Evolutionary conservation across 2,329 filamentous ascomycete species (phyloP), one percentile per base, ranked within the genome.

Genomic region (Epichloe uncinata): DNA sequence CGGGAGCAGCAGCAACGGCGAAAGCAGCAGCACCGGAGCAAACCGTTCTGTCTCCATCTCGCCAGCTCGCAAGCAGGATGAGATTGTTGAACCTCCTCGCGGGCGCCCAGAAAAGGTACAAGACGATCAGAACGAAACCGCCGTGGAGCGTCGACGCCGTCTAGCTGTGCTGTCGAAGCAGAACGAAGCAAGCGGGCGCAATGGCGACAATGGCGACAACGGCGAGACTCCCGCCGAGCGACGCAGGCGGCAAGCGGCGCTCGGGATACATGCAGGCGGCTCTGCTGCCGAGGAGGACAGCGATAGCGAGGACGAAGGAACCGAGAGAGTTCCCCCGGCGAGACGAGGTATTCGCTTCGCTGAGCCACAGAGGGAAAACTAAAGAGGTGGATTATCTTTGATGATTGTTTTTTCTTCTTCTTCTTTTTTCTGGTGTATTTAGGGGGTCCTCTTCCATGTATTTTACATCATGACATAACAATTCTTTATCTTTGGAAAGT

Each of bases 181-280:
- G 33, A 68, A 66, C 2, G 69, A 67, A 16, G 60, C 60, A 3
- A 20, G 22, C 33, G 22, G 26, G 2, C 49, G 33, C 5, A 45
- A 35, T 18, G 60, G 22, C 22, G 22, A 63, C 4, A 71, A 70
- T 35, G 72, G 69, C 3, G 59, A 64, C 4, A 71, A 71, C 34
- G 72, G 69, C 35, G 86, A 90, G 66, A 89, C 85, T 0, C 82
- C 82, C 0, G 86, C 85, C 0, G 87, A 91, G 64, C 73, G 83
- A 50, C 75, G 84, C 40, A 73, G 87, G 48, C 77, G 87, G 57
- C 80, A 88, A 58, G 85, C 85, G 1, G 87, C 86, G 1, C 68
- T 91, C 2, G 85, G 85, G 9, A 71, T 85, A 30, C 30, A 30
- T 30, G 30, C 8, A 53, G 66, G 69, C 15, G 61, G 64, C 7